phyloP scores from a whole-genome alignment of 257 asterid genomes.

The Thymus quinquecostatus region DNA sequence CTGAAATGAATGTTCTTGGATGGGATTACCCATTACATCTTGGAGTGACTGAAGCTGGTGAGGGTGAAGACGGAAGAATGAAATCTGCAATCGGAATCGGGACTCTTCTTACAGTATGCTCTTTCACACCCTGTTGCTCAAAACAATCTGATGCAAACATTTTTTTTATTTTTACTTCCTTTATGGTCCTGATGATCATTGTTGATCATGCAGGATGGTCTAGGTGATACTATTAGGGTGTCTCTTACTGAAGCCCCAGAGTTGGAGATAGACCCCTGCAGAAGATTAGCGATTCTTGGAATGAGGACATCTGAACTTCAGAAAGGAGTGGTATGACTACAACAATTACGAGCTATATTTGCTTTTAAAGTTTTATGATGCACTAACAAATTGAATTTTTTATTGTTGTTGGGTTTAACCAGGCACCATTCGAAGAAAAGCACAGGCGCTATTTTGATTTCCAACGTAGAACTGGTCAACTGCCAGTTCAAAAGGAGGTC shows the following conservation, averaged over 20 bases:
- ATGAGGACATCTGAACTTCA: constrained; percentile 84
- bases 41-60: constrained; percentile 99
- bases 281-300: constrained; percentile 96
- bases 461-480: constrained; percentile 92
- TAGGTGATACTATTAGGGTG: constrained; percentile 97
- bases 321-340: constrained; percentile 93
- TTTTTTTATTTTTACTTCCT: not conserved
- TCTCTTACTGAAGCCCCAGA: constrained; percentile 98
- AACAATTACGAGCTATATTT: constrained; percentile 12
- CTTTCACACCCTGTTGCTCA: constrained; percentile 18
- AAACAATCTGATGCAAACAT: constrained; percentile 10
- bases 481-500: constrained; percentile 95
- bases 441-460: constrained; percentile 90
- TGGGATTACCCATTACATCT: constrained; percentile 99
- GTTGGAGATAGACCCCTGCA: constrained; percentile 94
- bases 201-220: constrained; percentile 71
- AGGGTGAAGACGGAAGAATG: constrained; percentile 99
- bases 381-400: constrained; percentile 9
- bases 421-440: constrained; percentile 94
- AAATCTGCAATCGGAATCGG: constrained; percentile 99
- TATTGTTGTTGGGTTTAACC: constrained; percentile 31
- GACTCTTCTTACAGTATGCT: constrained; percentile 87
- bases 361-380: constrained; percentile 21
- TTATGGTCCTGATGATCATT: constrained; percentile 14
- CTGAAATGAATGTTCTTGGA: constrained; percentile 96